Conservation (phyloP, 139 green algal genomes). For the Picochlorum sp. region DNA sequence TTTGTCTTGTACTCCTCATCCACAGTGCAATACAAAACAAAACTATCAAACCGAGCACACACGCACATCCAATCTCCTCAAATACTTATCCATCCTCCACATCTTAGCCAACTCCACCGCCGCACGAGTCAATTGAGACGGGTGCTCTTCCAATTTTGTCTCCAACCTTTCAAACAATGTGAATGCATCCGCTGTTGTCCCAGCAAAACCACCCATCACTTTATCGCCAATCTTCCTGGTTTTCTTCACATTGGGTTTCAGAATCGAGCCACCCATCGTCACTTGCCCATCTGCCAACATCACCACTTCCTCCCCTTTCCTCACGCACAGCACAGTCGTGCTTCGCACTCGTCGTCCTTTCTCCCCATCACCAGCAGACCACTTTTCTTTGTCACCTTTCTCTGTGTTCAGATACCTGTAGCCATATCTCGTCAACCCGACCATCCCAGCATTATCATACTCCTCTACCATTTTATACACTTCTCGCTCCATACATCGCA, state of each 20-base stretch:
- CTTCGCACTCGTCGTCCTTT: not conserved
- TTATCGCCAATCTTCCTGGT: conserved; percentile 47
- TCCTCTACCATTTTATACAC: too few relatives aligned
- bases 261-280: conserved; percentile 54
- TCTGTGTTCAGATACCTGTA: too few relatives aligned
- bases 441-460: too few relatives aligned
- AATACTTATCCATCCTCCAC: conserved; percentile 88
- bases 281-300: conserved; percentile 83
- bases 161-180: conserved; percentile 85
- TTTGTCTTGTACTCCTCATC: not conserved
- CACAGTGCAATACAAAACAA: conserved; percentile 5
- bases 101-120: conserved; percentile 87
- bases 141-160: conserved; percentile 74
- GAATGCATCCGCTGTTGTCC: conserved; percentile 80
- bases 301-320: conserved; percentile 62
- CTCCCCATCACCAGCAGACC: not conserved
- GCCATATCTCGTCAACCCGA: too few relatives aligned
- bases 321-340: conserved; percentile 74
- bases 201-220: conserved; percentile 70
- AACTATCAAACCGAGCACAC: conserved; percentile 4
- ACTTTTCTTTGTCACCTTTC: not conserved
- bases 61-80: conserved; percentile 77
- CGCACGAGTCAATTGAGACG: conserved; percentile 71
- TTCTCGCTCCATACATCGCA: too few relatives aligned
- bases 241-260: conserved; percentile 86